Conservation (phyloP, 2,329 filamentous ascomycete genomes). For the Beauveria sp. region DNA sequence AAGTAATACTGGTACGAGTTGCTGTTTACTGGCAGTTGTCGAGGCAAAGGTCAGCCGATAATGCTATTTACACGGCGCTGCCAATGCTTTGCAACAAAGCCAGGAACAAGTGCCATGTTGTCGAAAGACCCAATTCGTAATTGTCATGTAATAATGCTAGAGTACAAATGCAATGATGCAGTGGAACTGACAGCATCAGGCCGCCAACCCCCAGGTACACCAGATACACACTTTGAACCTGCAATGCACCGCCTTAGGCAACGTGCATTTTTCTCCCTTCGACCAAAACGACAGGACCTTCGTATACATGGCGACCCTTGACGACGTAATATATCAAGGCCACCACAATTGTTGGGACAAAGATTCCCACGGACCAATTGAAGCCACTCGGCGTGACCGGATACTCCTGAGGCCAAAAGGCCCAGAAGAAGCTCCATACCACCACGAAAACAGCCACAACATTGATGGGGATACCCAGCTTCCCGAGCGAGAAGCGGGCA, state of each 20-base stretch:
- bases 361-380: conserved; percentile 13
- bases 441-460: background rate
- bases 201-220: background rate
- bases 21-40: too few species aligned
- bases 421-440: conserved; percentile 14
- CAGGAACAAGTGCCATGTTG: too few species aligned
- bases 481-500: conserved; percentile 12
- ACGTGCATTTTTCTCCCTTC: conserved; percentile 9
- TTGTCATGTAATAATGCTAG: background rate
- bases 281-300: conserved; percentile 10
- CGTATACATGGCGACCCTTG: conserved; percentile 6
- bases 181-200: background rate
- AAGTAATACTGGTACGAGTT: too few species aligned
- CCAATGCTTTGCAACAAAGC: too few species aligned
- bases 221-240: background rate
- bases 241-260: background rate
- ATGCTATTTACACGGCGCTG: too few species aligned
- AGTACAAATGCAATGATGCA: background rate
- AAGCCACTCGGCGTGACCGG: conserved; percentile 12
- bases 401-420: conserved; percentile 13
- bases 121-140: background rate
- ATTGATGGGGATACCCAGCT: conserved; percentile 12
- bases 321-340: conserved; percentile 11
- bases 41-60: too few species aligned
- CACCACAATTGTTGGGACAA: conserved; percentile 4